A percentile compares a stretch with the other conserved stretches of the same genome.
Evolutionary conservation across 2,329 filamentous ascomycete species (phyloP).

Genomic region (Diaporthe citrichinensis): DNA sequence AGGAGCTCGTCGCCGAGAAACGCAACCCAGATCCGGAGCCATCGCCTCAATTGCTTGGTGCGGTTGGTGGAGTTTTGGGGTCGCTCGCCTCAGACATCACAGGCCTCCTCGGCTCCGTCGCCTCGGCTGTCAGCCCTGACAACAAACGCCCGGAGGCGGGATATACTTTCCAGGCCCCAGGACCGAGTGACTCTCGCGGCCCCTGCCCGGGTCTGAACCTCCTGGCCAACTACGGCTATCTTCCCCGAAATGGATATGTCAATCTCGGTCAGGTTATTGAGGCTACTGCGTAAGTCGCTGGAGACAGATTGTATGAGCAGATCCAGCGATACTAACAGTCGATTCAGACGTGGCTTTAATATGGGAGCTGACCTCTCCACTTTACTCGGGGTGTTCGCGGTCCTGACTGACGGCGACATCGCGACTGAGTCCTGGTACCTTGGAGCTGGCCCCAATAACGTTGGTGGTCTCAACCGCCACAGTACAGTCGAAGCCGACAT

Average conservation of each 20-base stretch:
- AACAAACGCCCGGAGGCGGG: neutral
- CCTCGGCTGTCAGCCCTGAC: neutral
- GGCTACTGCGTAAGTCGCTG: neutral
- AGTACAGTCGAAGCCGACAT: neutral
- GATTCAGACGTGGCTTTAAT: neutral
- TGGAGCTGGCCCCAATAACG: neutral
- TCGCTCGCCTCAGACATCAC: neutral
- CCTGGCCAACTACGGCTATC: neutral
- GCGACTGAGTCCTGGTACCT: conserved; percentile 3
- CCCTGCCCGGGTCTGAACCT: neutral
- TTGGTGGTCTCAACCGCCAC: neutral
- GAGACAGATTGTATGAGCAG: neutral
- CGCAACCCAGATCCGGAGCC: neutral
- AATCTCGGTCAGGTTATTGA: neutral
- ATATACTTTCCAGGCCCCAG: neutral
- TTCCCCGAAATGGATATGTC: neutral
- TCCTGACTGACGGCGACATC: neutral
- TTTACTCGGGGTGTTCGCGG: neutral
- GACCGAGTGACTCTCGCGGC: neutral
- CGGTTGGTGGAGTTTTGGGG: neutral
- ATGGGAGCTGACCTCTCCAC: neutral
- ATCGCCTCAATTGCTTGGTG: neutral
- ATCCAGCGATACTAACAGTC: neutral
- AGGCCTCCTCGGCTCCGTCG: neutral
- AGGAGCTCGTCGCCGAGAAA: neutral